Base-by-base conservation (phyloP, 1,284 basidiomycete species). In the Fistulina hepatica region DNA sequence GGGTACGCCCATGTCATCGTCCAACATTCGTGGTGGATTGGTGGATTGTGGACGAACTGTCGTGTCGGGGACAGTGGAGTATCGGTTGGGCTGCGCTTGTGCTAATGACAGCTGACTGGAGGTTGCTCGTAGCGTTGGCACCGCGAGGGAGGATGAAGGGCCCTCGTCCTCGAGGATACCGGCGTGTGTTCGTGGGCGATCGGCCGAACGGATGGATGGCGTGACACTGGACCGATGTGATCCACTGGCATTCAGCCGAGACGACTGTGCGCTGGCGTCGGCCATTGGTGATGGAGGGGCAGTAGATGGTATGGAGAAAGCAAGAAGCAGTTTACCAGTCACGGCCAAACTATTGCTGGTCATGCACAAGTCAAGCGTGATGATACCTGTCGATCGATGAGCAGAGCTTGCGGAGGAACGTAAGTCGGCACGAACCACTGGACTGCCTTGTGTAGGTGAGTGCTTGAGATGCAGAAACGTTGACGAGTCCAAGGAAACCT, bases 281-380 rank as follows among this genome's bases (percentile, higher is more conserved):
- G 48, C 58, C n/a, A n/a, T n/a, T n/a, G n/a, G n/a, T n/a, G n/a
- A n/a, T n/a, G n/a, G n/a, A 48, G 43, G 57, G 39, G 45, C 51
- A 52, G 57, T 49, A 48, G 51, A 46, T 51, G 58, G 42, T 49
- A 67, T 40, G 57, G 81, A 78, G 40, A 90, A 75, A 50, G 81
- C 81, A 48, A 91, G 73, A 44, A 83, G 78, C 43, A 92, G 68
- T 60, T 88, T 88, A 41, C 89, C 89, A 51, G 85, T 83, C 0
- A 93, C 89, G 32, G 81, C 74, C 28, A 89, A 71, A 51, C 85
- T 85, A 57, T 91, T 89, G 51, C 82, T 85, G 11, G 84, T 83
- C 69, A 85, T 86, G 50, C 84, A 82, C 43, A 93, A 65, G 52
- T 91, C 88, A 47, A 76, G 69, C 8, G 81, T 85, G 43, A 90